Percentiles rank a stretch among this genome's conserved stretches.
phyloP scores from a whole-genome alignment of 2,329 filamentous ascomycete species.

The Huntiella decipiens region DNA sequence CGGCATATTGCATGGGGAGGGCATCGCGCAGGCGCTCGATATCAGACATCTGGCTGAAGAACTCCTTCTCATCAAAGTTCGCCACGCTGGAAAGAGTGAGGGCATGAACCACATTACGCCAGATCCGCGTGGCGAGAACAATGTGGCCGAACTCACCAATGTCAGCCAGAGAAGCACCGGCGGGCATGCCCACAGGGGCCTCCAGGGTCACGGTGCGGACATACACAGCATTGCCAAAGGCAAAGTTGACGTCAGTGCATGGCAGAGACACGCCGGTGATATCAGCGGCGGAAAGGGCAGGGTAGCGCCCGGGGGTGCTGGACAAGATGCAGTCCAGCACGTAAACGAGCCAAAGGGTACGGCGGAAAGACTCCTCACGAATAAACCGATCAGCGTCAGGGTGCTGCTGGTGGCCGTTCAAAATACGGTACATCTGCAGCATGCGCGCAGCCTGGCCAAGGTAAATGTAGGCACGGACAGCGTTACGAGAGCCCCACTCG shows the following conservation, averaged over 20 bases:
- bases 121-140: constrained; percentile 39
- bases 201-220: constrained; percentile 35
- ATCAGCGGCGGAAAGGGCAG: constrained; percentile 35
- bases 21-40: constrained; percentile 36
- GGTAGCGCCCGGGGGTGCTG: constrained; percentile 39
- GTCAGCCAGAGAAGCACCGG: constrained; percentile 26
- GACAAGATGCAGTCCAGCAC: constrained; percentile 43
- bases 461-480: constrained; percentile 43
- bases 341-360: constrained; percentile 43
- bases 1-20: constrained; percentile 39
- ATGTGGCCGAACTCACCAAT: constrained; percentile 44
- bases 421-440: constrained; percentile 44
- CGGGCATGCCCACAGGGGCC: constrained; percentile 19
- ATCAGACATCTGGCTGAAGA: constrained; percentile 29
- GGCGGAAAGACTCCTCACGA: constrained; percentile 40
- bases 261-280: constrained; percentile 36
- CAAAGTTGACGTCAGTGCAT: constrained; percentile 42
- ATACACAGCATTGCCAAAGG: constrained; percentile 39
- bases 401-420: constrained; percentile 33
- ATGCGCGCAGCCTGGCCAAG: constrained; percentile 43
- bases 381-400: constrained; percentile 38
- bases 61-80: constrained; percentile 35
- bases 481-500: constrained; percentile 43
- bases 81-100: constrained; percentile 33
- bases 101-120: constrained; percentile 43